Base-by-base conservation (phyloP, 2,329 filamentous ascomycete species). In the Alternaria gansuensis region DNA sequence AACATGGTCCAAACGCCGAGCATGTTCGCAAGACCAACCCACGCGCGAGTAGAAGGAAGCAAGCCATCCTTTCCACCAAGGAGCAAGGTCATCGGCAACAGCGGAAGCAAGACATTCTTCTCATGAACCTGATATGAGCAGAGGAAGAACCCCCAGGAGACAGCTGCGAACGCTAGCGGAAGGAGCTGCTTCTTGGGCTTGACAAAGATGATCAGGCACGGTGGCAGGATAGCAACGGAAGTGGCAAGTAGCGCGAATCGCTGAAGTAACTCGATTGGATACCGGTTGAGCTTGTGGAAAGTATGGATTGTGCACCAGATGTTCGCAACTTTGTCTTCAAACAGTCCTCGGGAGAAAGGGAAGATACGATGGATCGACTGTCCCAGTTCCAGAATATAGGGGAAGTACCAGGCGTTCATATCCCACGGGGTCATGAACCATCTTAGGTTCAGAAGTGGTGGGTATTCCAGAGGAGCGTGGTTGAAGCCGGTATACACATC, bases 121-220 rank as follows among this genome's bases (percentile, higher is more conserved):
- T 99, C 95, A 72, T 99, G 95, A 0, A 99, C 96, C 75, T 99
- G 95, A 76, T 96, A 99, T 70, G 92, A 96, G 80, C 96, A 98
- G 14, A 99, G 83, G 77, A 98, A 99, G 82, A 99, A 99, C 0
- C 90, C 94, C 95, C 95, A 99, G 2, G 93, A 91, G 0, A 91
- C 93, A 2, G 90, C 85, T 1, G 93, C 90, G 57, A 98, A 87
- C 0, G 91, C 91, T 34, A 91, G 84, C 1, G 93, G 93, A 13
- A 98, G 80, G 4, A 95, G 83, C 40, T 89, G 86, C 68, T 90
- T 93, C 46, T 87, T 86, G 0, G 95, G 95, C 49, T 88, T 88
- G 54, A 92, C 75, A 74, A 97, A 91, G 28, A 98, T 84, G 49
- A 97, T 84, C 4, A 90, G 68, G 72, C 93, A 97, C 0, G 94